These are phyloP conservation scores for Pisolithus thermaeus DNA, from an alignment of 1,284 basidiomycete species.

Conservation along the genomic window DNA sequence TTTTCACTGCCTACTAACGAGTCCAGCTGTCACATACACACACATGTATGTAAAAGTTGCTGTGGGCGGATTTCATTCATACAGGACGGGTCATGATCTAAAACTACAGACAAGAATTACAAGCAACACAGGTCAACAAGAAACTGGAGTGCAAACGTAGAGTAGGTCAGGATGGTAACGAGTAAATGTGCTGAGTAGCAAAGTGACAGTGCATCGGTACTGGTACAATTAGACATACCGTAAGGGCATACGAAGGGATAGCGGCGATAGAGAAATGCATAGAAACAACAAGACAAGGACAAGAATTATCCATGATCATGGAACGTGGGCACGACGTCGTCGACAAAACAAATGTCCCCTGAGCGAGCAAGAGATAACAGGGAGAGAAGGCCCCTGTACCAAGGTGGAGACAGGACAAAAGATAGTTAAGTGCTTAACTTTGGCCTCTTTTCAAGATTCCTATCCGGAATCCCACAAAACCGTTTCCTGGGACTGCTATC, in stretches of 20 bases:
- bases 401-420: slow-evolving; percentile 1
- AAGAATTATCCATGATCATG: slow-evolving; percentile 18
- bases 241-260: slow-evolving; percentile 8
- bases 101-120: slow-evolving; percentile 23
- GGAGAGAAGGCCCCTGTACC: neutral
- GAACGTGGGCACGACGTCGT: slow-evolving; percentile 4
- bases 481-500: slow-evolving; percentile 22
- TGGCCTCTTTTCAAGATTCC: slow-evolving; percentile 20
- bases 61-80: slow-evolving; percentile 16
- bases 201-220: slow-evolving; percentile 11
- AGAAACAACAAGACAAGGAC: slow-evolving; percentile 18
- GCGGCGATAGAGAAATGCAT: slow-evolving; percentile 22
- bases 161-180: slow-evolving; percentile 9
- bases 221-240: slow-evolving; percentile 31
- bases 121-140: slow-evolving; percentile 7
- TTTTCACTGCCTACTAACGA: neutral
- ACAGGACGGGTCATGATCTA: slow-evolving; percentile 12
- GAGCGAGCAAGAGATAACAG: neutral
- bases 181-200: slow-evolving; percentile 12
- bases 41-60: slow-evolving; percentile 8
- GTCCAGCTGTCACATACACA: neutral
- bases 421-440: slow-evolving; percentile 25
- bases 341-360: slow-evolving; percentile 11
- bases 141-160: slow-evolving; percentile 7
- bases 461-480: slow-evolving; percentile 17